phyloP scores from a whole-genome alignment of 177 flowering plant species.

The Telopea speciosissima region DNA sequence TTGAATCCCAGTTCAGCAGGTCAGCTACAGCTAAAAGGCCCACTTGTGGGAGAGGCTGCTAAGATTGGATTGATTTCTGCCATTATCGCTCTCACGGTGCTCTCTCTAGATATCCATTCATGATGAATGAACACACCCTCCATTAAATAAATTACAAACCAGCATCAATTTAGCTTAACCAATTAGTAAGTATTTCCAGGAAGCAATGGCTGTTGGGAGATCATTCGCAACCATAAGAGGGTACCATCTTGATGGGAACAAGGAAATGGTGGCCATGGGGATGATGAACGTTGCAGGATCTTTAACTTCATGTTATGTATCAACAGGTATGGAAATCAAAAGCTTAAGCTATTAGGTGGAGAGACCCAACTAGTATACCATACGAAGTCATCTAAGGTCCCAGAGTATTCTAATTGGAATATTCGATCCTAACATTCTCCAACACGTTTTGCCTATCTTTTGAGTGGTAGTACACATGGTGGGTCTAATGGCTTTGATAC shows the following conservation, averaged over 20 bases:
- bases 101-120: background rate
- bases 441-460: too few species aligned
- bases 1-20: slow-evolving; percentile 61
- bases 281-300: slow-evolving; percentile 74
- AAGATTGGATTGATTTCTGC: slow-evolving; percentile 66
- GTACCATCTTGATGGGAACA: slow-evolving; percentile 79
- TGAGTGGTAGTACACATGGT: too few species aligned
- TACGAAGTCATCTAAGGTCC: too few species aligned
- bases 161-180: background rate
- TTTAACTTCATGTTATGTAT: slow-evolving; percentile 71
- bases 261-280: slow-evolving; percentile 90
- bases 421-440: too few species aligned
- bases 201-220: slow-evolving; percentile 79
- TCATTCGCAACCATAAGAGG: slow-evolving; percentile 74
- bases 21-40: slow-evolving; percentile 44
- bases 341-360: too few species aligned
- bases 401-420: too few species aligned
- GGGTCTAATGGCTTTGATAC: too few species aligned
- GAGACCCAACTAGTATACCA: too few species aligned
- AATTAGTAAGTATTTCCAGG: slow-evolving; percentile 31
- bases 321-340: slow-evolving; percentile 46
- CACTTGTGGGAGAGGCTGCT: slow-evolving; percentile 43
- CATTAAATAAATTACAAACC: background rate
- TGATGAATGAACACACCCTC: background rate
- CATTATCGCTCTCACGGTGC: slow-evolving; percentile 68